Evolutionary conservation across 352 stramenopile genomes (phyloP).

Genomic region (Phytophthora agathidicida): DNA sequence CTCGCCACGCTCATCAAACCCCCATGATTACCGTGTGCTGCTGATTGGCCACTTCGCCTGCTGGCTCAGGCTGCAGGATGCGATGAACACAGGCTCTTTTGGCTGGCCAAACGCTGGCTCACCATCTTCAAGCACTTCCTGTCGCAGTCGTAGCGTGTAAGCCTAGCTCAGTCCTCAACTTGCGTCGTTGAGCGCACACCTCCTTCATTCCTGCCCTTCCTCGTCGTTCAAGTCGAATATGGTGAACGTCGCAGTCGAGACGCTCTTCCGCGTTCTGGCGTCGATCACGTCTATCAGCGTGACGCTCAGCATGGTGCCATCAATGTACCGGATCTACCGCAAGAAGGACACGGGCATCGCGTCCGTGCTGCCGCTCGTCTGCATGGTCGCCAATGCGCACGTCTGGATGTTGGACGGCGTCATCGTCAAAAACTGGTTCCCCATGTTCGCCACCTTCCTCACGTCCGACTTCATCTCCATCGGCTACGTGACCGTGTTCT

Average conservation of each 20-base stretch:
- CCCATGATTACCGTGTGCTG: neutral
- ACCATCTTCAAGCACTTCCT: slow-evolving; percentile 18
- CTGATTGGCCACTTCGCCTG: neutral
- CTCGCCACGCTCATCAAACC: slow-evolving; percentile 15
- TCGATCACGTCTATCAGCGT: slow-evolving; percentile 37
- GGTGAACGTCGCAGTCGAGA: slow-evolving; percentile 36
- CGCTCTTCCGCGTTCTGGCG: slow-evolving; percentile 37
- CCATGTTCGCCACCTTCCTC: slow-evolving; percentile 45
- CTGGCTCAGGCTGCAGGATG: slow-evolving; percentile 15
- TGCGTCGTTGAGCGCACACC: neutral
- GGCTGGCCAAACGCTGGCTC: slow-evolving; percentile 16
- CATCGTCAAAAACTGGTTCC: slow-evolving; percentile 43
- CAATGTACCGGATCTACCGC: slow-evolving; percentile 44
- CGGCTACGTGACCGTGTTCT: slow-evolving; percentile 31
- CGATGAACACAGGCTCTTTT: slow-evolving; percentile 19
- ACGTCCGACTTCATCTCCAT: slow-evolving; percentile 30
- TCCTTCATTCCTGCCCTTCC: neutral
- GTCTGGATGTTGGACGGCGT: slow-evolving; percentile 46
- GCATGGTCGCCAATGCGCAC: slow-evolving; percentile 37
- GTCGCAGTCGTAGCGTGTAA: too few species aligned
- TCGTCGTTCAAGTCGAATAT: slow-evolving; percentile 9
- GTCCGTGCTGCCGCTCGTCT: slow-evolving; percentile 43
- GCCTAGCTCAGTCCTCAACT: slow-evolving; percentile 14
- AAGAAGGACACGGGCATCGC: slow-evolving; percentile 37
- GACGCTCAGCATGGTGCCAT: slow-evolving; percentile 42